These are phyloP conservation scores for Phytophthora colocasiae DNA, from an alignment of 352 stramenopile genomes.

Conservation along the genomic window DNA sequence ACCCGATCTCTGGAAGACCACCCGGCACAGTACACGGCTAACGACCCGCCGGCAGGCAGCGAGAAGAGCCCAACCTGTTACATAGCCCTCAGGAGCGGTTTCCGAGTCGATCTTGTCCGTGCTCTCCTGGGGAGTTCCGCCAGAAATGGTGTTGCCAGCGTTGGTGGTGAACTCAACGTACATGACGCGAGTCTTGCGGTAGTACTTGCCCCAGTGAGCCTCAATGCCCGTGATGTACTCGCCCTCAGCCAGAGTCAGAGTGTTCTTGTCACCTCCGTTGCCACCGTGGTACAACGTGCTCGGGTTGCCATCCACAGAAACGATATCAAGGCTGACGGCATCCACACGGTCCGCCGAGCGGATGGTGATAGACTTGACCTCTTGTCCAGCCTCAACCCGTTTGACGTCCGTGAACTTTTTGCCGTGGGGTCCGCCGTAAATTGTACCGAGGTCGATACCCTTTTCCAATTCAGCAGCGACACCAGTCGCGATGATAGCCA, in stretches of 20 bases:
- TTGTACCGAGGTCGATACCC: no score
- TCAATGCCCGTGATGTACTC: slow-evolving; percentile 19
- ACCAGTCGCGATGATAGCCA: background rate
- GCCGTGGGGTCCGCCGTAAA: slow-evolving; percentile 19
- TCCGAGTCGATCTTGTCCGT: slow-evolving; percentile 1
- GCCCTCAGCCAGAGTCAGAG: background rate
- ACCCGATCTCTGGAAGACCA: no score
- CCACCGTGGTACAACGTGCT: slow-evolving; percentile 9
- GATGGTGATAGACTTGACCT: slow-evolving; percentile 8
- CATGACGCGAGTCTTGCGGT: slow-evolving; percentile 12
- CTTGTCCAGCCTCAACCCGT: background rate
- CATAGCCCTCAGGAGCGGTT: background rate
- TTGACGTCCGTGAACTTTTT: slow-evolving; percentile 6
- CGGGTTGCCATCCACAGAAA: background rate
- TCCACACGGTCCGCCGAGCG: slow-evolving; percentile 11
- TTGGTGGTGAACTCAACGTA: slow-evolving; percentile 24
- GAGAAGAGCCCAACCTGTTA: no score
- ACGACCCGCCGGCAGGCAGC: no score
- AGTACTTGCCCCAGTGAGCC: slow-evolving; percentile 14
- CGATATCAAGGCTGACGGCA: slow-evolving; percentile 3
- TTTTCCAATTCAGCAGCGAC: background rate
- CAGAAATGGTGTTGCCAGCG: background rate
- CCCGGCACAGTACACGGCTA: no score
- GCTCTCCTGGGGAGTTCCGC: background rate
- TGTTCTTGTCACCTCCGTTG: background rate